Base-by-base conservation (phyloP, 1,139 yeast genomes). In the Waltiozyma sp. region DNA sequence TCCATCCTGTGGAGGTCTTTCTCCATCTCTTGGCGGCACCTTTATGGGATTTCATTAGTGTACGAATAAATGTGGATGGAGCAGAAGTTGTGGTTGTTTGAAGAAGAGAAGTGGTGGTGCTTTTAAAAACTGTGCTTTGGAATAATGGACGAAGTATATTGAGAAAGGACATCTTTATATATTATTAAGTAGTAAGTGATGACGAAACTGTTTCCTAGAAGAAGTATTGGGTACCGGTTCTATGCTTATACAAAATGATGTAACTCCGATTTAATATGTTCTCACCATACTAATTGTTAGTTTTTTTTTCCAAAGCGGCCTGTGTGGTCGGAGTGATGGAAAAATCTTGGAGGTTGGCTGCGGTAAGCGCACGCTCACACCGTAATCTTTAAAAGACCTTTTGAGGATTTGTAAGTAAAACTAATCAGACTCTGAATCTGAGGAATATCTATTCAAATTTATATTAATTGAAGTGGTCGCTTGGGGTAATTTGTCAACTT, bases 11-110 rank as follows among this genome's bases (percentile, higher is more conserved):
- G 5, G 76, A 77, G n/a, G 82, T 78, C 54, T 77, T 80, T 61
- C 85, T 74, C 77, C 89, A 82, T 64, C 95, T 73, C 60, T 83
- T 85, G 41, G 89, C 88, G 10, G 94, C 83, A 41, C 67, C 68
- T 48, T 63, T 62, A 48, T 64, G 68, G 10, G 69, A 62, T 48
- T 64, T 64, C 68, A 65, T 62, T 37, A 64, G 39, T 13, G 56
- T 57, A 52, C 69, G 60, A 13, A 55, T 51, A 26, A 60, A 46
- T 14, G 34, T 31, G 9, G 34, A n/a, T 31, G 34, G 34, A 10
- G 18, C 16, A 7, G 16, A 15, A 31, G 18, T 7, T n/a, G 34
- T 31, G 34, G 34, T 15, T n/a, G 34, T 15, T n/a, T 14, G 18
- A 31, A 31, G 18, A 21, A 21, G 23, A 21, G 23, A 21, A 9